Percentiles rank a stretch among this genome's conserved stretches.
phyloP scores from a whole-genome alignment of 75 land plant genomes.

The Larix kaempferi region DNA sequence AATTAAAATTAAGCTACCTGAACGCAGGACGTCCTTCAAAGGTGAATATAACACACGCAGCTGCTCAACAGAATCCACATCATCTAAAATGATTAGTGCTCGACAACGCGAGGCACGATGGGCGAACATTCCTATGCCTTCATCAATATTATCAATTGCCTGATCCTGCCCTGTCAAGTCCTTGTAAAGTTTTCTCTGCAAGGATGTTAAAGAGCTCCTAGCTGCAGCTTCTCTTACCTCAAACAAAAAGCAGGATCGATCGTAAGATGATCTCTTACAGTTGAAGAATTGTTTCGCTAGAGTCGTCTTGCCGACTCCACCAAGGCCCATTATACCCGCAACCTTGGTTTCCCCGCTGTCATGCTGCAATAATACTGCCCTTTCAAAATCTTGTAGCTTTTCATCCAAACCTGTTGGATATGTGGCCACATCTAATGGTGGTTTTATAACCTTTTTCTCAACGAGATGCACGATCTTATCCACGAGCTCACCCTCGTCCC shows the following conservation, averaged over 20 bases:
- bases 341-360: not conserved
- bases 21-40: not conserved
- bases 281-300: not conserved
- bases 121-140: not conserved
- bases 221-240: not conserved
- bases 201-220: not conserved
- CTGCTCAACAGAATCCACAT: not conserved
- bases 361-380: not conserved
- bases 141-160: not conserved
- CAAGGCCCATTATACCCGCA: not conserved
- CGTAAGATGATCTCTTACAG: not conserved
- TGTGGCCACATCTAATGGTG: no score
- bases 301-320: not conserved
- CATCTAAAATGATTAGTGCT: not conserved
- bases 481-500: no score
- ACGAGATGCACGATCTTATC: no score
- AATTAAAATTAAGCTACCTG: not conserved
- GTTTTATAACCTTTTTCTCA: no score
- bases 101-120: not conserved
- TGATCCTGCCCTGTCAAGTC: not conserved
- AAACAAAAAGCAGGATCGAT: not conserved
- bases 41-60: not conserved
- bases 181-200: not conserved
- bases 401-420: no score
- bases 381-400: not conserved